Evolutionary conservation across 257 asterid genomes (phyloP).

Genomic region (Solanum pimpinellifolium): DNA sequence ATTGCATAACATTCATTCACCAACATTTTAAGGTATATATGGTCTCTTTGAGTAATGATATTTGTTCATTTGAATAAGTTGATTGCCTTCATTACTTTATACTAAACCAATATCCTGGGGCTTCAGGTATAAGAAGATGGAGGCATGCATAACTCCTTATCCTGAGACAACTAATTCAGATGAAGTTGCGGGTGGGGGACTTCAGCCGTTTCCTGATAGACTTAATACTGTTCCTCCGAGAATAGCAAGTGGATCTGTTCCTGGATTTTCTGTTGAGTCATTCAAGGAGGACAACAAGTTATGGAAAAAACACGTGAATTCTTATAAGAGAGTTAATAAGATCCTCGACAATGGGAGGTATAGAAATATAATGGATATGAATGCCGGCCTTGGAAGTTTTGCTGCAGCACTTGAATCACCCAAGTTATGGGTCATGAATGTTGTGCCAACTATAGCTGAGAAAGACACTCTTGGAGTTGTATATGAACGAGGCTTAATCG

Average conservation of each 20-base stretch:
- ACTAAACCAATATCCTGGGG: not conserved
- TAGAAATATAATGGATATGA: slow-evolving; percentile 41
- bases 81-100: not conserved
- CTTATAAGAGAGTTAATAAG: slow-evolving; percentile 20
- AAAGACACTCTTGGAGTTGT: slow-evolving; percentile 29
- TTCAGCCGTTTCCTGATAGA: slow-evolving; percentile 25
- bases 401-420: slow-evolving; percentile 34
- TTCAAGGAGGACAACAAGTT: slow-evolving; percentile 19
- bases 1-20: not conserved
- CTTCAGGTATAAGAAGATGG: slow-evolving; percentile 32
- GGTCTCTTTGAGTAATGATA: not conserved
- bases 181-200: slow-evolving; percentile 31
- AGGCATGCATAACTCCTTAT: slow-evolving; percentile 22
- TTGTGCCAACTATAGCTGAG: slow-evolving; percentile 27
- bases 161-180: slow-evolving; percentile 15
- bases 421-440: slow-evolving; percentile 41
- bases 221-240: slow-evolving; percentile 31
- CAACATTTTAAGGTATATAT: not conserved
- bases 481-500: slow-evolving; percentile 33
- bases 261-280: slow-evolving; percentile 19
- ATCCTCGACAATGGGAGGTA: slow-evolving; percentile 22
- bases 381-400: slow-evolving; percentile 40
- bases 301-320: slow-evolving; percentile 25
- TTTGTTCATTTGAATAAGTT: not conserved
- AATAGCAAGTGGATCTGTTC: slow-evolving; percentile 14